A percentile compares a stretch with the other conserved stretches of the same genome.
Conservation (phyloP, 106 monocot genomes). For the Platanthera guangdongensis region DNA sequence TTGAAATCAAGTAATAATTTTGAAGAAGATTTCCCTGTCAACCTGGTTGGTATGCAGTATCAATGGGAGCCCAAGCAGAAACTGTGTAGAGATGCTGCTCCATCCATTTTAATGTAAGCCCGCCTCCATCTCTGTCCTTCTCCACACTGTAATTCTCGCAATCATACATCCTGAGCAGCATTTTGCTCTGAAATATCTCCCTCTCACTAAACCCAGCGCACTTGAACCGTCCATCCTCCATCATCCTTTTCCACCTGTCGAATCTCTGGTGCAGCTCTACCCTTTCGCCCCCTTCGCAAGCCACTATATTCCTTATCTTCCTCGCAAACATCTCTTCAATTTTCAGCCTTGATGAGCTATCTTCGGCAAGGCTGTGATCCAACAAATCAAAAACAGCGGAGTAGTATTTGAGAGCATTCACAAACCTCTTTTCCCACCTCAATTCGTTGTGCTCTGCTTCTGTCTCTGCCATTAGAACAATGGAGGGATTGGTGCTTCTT, state of each 20-base stretch:
- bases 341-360: constrained; percentile 43
- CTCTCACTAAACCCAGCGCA: constrained; percentile 25
- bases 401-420: constrained; percentile 44
- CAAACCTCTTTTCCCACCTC: constrained; percentile 53
- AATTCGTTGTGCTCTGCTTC: constrained; percentile 48
- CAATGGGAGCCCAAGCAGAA: constrained; percentile 52
- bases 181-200: constrained; percentile 38
- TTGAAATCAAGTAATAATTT: background rate
- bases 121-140: constrained; percentile 26
- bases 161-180: constrained; percentile 58
- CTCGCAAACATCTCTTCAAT: constrained; percentile 69
- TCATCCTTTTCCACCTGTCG: constrained; percentile 39
- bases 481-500: constrained; percentile 50
- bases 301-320: constrained; percentile 63
- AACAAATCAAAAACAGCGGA: constrained; percentile 63
- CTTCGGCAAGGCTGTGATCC: constrained; percentile 15
- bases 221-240: constrained; percentile 41
- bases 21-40: background rate
- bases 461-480: constrained; percentile 52
- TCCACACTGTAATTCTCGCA: constrained; percentile 22
- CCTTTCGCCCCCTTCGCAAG: constrained; percentile 45
- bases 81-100: constrained; percentile 68
- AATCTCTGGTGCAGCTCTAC: constrained; percentile 59
- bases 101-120: constrained; percentile 51
- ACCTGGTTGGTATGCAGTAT: constrained; percentile 2